phyloP scores from a whole-genome alignment of 768 basidiomycete genomes.

The Sporobolomyces phaffii region DNA sequence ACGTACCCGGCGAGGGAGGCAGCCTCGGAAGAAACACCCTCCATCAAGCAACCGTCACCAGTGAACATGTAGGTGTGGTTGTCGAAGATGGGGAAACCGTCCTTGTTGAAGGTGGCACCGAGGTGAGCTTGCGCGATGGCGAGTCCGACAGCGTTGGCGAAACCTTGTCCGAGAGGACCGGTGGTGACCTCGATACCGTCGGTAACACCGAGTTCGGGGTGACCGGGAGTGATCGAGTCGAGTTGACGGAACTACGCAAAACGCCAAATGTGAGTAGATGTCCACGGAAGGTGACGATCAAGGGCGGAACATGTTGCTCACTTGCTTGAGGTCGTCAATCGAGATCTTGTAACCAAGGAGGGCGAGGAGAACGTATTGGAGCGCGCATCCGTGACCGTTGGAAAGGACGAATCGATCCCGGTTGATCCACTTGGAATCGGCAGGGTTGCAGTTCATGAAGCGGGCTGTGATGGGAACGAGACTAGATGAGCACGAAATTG shows the following conservation, averaged over 20 bases:
- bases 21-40: conserved; percentile 89
- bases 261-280: background rate
- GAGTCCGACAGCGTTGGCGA: conserved; percentile 85
- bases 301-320: conserved; percentile 3
- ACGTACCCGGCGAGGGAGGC: conserved; percentile 72
- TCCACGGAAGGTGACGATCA: background rate
- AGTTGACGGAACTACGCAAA: conserved; percentile 72
- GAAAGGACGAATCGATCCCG: conserved; percentile 95
- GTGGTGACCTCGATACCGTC: conserved; percentile 75
- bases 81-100: conserved; percentile 56
- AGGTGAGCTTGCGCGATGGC: conserved; percentile 90
- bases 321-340: conserved; percentile 78
- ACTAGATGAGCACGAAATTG: too few relatives aligned
- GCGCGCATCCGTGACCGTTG: conserved; percentile 83
- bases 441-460: conserved; percentile 82
- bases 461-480: conserved; percentile 46
- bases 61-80: conserved; percentile 65
- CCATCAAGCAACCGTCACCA: conserved; percentile 95
- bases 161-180: conserved; percentile 83
- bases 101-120: conserved; percentile 81
- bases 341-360: conserved; percentile 86
- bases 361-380: conserved; percentile 88
- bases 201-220: conserved; percentile 73
- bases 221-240: conserved; percentile 83
- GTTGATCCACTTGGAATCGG: conserved; percentile 87